Conservation (phyloP, 352 stramenopile genomes). For the Phytophthora pistaciae region DNA sequence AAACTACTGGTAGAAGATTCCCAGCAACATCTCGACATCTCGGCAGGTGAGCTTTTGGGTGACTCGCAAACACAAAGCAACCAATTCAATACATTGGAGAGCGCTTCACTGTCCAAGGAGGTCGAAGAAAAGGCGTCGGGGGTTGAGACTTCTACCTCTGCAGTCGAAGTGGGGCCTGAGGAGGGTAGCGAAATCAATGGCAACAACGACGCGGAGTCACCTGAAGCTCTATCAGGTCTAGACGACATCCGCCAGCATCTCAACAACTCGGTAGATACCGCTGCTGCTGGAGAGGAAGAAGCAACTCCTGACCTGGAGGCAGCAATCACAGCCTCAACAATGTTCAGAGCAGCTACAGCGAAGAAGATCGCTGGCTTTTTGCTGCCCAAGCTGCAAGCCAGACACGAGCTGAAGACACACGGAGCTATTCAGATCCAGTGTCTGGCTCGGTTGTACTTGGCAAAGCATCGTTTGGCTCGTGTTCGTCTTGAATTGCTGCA, state of each 20-base stretch:
- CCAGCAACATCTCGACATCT: neutral
- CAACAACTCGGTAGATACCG: neutral
- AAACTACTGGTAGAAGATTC: neutral
- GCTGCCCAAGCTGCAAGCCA: slow-evolving; percentile 14
- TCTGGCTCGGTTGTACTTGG: slow-evolving; percentile 15
- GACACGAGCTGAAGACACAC: neutral
- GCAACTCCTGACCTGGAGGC: neutral
- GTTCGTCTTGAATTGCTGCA: slow-evolving; percentile 9
- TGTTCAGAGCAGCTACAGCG: slow-evolving; percentile 1
- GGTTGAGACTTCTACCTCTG: no score
- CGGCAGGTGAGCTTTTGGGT: no score
- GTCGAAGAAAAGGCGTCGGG: no score
- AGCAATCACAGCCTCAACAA: neutral
- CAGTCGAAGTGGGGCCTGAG: neutral
- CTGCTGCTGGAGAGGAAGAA: neutral
- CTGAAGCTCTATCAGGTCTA: neutral
- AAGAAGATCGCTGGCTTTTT: slow-evolving; percentile 21
- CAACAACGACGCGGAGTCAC: no score
- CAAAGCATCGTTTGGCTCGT: slow-evolving; percentile 11
- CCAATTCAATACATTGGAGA: no score
- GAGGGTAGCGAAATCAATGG: neutral
- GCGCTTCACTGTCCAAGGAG: no score
- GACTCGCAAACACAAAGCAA: no score
- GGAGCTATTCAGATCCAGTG: slow-evolving; percentile 29
- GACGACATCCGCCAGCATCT: neutral